Percentiles rank a stretch among this genome's conserved stretches.
phyloP scores from a whole-genome alignment of 352 stramenopile genomes.

The Globisporangium heterothallicum region DNA sequence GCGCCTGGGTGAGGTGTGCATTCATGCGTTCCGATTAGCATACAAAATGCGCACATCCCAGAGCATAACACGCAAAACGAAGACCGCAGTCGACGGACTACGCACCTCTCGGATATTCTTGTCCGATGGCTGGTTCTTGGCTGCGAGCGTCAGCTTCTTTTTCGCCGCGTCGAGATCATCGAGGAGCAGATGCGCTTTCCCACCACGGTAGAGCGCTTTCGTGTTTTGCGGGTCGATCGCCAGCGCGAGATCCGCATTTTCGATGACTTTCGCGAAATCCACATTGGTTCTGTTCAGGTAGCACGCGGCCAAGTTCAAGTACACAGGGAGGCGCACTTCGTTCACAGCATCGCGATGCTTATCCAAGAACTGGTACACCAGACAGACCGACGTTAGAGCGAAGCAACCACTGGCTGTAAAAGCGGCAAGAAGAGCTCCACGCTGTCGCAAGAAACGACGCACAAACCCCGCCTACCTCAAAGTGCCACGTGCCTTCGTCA shows the following conservation, averaged over 20 bases:
- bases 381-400: neutral
- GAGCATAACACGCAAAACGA: too few relatives aligned
- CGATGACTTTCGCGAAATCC: slow-evolving; percentile 44
- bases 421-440: too few relatives aligned
- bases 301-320: slow-evolving; percentile 78
- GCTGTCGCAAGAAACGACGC: too few relatives aligned
- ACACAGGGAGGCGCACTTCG: slow-evolving; percentile 63
- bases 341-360: slow-evolving; percentile 73
- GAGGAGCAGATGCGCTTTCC: slow-evolving; percentile 48
- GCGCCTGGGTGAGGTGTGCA: slow-evolving; percentile 12
- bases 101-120: slow-evolving; percentile 59
- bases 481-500: slow-evolving; percentile 81
- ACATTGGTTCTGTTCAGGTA: slow-evolving; percentile 36
- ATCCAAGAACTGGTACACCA: slow-evolving; percentile 46
- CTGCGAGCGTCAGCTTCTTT: slow-evolving; percentile 62
- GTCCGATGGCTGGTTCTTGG: slow-evolving; percentile 56
- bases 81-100: too few relatives aligned
- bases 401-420: too few relatives aligned
- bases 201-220: slow-evolving; percentile 81
- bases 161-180: slow-evolving; percentile 54
- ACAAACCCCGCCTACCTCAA: slow-evolving; percentile 40
- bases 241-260: slow-evolving; percentile 66
- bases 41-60: too few relatives aligned
- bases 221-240: slow-evolving; percentile 69
- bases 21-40: neutral